These are phyloP conservation scores for Leersia perrieri DNA, from an alignment of 176 grass and related monocot species.

Conservation along the genomic window DNA sequence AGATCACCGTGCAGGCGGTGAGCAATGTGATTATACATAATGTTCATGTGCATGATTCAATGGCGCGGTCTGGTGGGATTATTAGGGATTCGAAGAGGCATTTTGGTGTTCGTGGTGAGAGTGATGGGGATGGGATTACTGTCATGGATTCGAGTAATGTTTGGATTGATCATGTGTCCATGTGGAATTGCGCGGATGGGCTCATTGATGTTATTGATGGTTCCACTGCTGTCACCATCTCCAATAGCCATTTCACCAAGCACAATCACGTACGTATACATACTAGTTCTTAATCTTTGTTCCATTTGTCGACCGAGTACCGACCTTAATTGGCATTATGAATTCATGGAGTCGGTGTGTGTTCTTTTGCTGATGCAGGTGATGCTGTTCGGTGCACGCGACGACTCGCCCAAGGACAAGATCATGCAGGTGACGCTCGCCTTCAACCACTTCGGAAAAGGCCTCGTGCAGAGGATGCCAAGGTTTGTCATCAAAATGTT, in stretches of 20 bases:
- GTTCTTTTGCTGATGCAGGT: slow-evolving; percentile 32
- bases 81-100: slow-evolving; percentile 57
- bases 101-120: slow-evolving; percentile 27
- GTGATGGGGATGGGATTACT: slow-evolving; percentile 76
- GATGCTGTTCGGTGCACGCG: slow-evolving; percentile 79
- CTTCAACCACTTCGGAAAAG: slow-evolving; percentile 83
- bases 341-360: not conserved
- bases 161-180: slow-evolving; percentile 79
- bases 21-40: slow-evolving; percentile 67
- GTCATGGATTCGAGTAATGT: slow-evolving; percentile 49
- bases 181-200: slow-evolving; percentile 63
- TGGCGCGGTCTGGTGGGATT: slow-evolving; percentile 34
- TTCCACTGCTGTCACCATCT: slow-evolving; percentile 79
- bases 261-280: slow-evolving; percentile 54
- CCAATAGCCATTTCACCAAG: slow-evolving; percentile 73
- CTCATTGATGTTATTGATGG: slow-evolving; percentile 66
- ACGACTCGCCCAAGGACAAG: slow-evolving; percentile 37
- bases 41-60: slow-evolving; percentile 61
- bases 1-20: slow-evolving; percentile 57
- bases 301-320: no score
- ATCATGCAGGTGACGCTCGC: slow-evolving; percentile 81
- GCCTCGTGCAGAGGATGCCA: slow-evolving; percentile 87
- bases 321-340: no score
- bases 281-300: not conserved
- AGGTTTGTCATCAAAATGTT: no score